Conservation (phyloP, 1,284 basidiomycete genomes). For the Irpex lacteus region DNA sequence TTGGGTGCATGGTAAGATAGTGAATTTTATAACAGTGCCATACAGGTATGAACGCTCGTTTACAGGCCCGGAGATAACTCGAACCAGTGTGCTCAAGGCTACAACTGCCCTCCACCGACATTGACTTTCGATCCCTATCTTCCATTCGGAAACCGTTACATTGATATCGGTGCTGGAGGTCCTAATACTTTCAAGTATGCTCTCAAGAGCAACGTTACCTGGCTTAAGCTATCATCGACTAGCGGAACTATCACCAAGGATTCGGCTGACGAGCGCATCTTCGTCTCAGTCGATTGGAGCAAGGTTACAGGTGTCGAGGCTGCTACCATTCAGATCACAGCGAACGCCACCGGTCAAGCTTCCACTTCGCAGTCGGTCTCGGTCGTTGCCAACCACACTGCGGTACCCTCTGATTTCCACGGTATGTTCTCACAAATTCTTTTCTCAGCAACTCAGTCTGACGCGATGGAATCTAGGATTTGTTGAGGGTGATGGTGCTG, state of each 20-base stretch:
- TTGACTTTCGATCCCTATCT: constrained; percentile 54
- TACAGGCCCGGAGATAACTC: constrained; percentile 60
- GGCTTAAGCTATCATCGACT: constrained; percentile 48
- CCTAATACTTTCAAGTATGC: constrained; percentile 57
- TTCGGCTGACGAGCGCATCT: constrained; percentile 53
- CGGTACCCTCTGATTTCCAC: constrained; percentile 42
- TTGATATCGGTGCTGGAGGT: constrained; percentile 63
- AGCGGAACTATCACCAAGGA: constrained; percentile 48
- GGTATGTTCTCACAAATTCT: constrained; percentile 35
- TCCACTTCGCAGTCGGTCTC: constrained; percentile 34
- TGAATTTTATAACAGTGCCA: too few relatives aligned
- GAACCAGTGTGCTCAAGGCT: constrained; percentile 48
- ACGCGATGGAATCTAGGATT: constrained; percentile 39
- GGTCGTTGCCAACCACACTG: constrained; percentile 40
- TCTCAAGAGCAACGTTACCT: constrained; percentile 46
- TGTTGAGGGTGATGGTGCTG: constrained; percentile 59
- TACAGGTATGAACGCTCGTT: too few relatives aligned
- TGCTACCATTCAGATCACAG: constrained; percentile 47
- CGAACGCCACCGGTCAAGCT: constrained; percentile 39
- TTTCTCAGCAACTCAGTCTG: not conserved
- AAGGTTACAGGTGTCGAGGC: constrained; percentile 41
- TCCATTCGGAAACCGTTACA: constrained; percentile 48
- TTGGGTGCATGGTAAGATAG: constrained; percentile 57
- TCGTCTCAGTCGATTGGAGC: constrained; percentile 60
- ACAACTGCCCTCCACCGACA: constrained; percentile 50